A percentile compares a stretch with the other conserved stretches of the same genome.
Evolutionary conservation across 1,284 basidiomycete species (phyloP).

Genomic region (Kwoniella shivajii): DNA sequence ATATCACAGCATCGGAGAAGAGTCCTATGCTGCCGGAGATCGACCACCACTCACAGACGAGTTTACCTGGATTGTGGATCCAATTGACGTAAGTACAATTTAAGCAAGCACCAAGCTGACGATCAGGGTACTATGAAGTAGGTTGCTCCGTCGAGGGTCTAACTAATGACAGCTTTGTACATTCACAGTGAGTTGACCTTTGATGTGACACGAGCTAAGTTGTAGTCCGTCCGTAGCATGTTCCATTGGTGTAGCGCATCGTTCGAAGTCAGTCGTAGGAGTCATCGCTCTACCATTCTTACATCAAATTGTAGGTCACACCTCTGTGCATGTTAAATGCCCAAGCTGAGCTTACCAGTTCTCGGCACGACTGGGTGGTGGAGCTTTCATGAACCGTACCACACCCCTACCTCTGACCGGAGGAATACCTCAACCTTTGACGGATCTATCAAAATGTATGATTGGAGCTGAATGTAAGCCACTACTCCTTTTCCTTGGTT

Average conservation of each 20-base stretch:
- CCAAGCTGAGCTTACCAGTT: slow-evolving; percentile 59
- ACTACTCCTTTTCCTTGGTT: neutral
- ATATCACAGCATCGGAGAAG: slow-evolving; percentile 71
- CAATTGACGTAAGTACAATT: slow-evolving; percentile 45
- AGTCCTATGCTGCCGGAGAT: slow-evolving; percentile 68
- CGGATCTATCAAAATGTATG: slow-evolving; percentile 74
- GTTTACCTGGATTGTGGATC: slow-evolving; percentile 52
- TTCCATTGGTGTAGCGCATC: slow-evolving; percentile 84
- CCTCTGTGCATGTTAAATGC: too few relatives aligned
- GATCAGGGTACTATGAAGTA: slow-evolving; percentile 52
- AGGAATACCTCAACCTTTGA: slow-evolving; percentile 67
- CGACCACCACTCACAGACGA: slow-evolving; percentile 71
- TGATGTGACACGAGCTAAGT: slow-evolving; percentile 5
- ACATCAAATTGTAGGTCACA: slow-evolving; percentile 65
- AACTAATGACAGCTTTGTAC: slow-evolving; percentile 44
- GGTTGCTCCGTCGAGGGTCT: slow-evolving; percentile 1
- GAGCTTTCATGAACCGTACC: slow-evolving; percentile 70
- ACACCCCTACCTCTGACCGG: slow-evolving; percentile 73
- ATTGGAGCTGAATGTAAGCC: slow-evolving; percentile 74
- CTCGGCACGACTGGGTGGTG: slow-evolving; percentile 73
- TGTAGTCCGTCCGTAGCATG: slow-evolving; percentile 46
- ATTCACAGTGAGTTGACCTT: slow-evolving; percentile 37
- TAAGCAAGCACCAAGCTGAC: slow-evolving; percentile 1
- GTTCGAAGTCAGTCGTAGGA: slow-evolving; percentile 76
- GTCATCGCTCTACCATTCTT: slow-evolving; percentile 90